Percentiles rank a stretch among this genome's conserved stretches.
These are phyloP conservation scores for Penicillium roqueforti DNA, from an alignment of 495 filamentous ascomycete species.

Conservation along the genomic window DNA sequence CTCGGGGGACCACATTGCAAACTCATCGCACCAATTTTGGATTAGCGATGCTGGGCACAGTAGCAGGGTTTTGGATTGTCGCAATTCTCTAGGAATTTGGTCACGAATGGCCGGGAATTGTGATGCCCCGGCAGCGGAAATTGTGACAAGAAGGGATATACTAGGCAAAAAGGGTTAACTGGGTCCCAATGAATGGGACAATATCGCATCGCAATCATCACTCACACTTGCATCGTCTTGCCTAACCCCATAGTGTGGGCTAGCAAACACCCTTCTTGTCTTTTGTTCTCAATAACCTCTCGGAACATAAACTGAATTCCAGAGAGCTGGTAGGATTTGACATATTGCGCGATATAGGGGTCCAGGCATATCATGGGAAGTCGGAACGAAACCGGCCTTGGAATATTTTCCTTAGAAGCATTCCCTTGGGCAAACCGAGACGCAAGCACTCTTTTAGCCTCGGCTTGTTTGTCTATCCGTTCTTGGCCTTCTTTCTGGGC, in stretches of 20 bases:
- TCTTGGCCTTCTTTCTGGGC: slow-evolving; percentile 39
- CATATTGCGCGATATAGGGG: slow-evolving; percentile 38
- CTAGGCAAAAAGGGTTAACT: slow-evolving; percentile 19
- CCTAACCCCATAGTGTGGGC: slow-evolving; percentile 93
- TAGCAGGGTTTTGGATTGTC: slow-evolving; percentile 60
- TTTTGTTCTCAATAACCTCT: slow-evolving; percentile 59
- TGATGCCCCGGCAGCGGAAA: slow-evolving; percentile 61
- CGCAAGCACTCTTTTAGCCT: slow-evolving; percentile 2
- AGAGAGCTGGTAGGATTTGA: slow-evolving; percentile 58
- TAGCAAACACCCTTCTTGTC: slow-evolving; percentile 71
- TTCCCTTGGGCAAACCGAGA: slow-evolving; percentile 16
- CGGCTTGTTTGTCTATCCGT: slow-evolving; percentile 47
- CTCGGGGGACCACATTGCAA: slow-evolving; percentile 61
- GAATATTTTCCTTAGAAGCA: slow-evolving; percentile 37
- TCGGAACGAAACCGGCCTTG: slow-evolving; percentile 67
- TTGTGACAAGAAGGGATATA: slow-evolving; percentile 72
- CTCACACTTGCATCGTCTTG: slow-evolving; percentile 84
- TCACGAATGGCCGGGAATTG: slow-evolving; percentile 47
- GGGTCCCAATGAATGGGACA: neutral
- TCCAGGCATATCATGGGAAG: slow-evolving; percentile 56
- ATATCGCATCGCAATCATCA: slow-evolving; percentile 19
- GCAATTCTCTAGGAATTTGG: slow-evolving; percentile 65
- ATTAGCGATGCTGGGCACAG: slow-evolving; percentile 72
- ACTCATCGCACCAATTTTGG: slow-evolving; percentile 80
- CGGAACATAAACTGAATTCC: slow-evolving; percentile 91